Evolutionary conservation across 1,284 basidiomycete genomes (phyloP), one percentile per base, ranked within the genome.

Genomic region (Rhodotorula sp.): DNA sequence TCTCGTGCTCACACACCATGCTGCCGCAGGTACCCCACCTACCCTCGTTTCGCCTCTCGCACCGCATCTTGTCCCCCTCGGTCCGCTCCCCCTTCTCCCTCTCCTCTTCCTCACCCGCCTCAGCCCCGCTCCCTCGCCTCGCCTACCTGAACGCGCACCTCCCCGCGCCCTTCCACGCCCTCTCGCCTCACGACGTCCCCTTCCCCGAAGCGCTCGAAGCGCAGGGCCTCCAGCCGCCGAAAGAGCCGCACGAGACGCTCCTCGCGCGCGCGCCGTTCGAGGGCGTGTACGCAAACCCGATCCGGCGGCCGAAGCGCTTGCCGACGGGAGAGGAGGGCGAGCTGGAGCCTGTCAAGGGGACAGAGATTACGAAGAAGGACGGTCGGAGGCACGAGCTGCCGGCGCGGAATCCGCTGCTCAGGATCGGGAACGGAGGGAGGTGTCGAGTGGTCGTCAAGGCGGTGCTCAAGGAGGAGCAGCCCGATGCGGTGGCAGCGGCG

Each of bases 101-200:
- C 44, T 53, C 53, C 21, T 49, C 19, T 7, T 27, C 42, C 41
- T 41, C 46, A 19, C 50, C 34, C 21, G 14, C 34, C 5, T 34
- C 34, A 34, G 34, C 49, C 56, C 41, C 45, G 3, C 48, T 59
- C 53, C 61, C 67, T 5, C 19, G 14, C 45, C 65, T 74, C 60
- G 67, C 64, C 49, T 71, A 67, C 69, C 64, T 74, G 23, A 54
- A 68, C 64, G 67, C 69, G 7, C 7, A 21, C 54, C 66, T 74
- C 49, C 72, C 68, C 0, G 45, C 46, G 7, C 9, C 56, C 1
- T 62, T 69, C 21, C 13, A 3, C 23, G 10, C 12, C 13, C 63
- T 62, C 55, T 65, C 71, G 3, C 67, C 66, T 7, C 41, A n/a
- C 42, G 5, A 56, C 16, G 58, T 59, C 1, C 66, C 57, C 16